A percentile compares a stretch with the other conserved stretches of the same genome.
These are phyloP conservation scores for Chaetomium strumarium DNA, from an alignment of 2,329 filamentous ascomycete genomes.

Conservation along the genomic window DNA sequence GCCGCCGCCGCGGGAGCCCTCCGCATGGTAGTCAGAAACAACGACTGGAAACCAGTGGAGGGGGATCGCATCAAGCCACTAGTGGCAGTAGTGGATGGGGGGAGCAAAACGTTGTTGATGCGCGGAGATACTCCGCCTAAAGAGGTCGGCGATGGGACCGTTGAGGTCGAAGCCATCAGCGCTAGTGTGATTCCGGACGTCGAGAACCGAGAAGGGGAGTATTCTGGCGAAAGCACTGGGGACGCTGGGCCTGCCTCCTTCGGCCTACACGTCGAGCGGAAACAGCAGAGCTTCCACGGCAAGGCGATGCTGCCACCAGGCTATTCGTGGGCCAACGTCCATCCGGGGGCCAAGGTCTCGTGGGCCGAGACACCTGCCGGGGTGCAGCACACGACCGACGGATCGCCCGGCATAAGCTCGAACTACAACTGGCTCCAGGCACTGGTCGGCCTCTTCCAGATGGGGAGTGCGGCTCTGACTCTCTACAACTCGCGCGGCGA, in stretches of 20 bases:
- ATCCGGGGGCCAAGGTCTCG: neutral
- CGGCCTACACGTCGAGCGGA: neutral
- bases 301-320: neutral
- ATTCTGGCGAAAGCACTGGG: neutral
- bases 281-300: neutral
- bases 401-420: neutral
- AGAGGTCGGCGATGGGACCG: neutral
- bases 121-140: neutral
- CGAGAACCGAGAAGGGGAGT: neutral
- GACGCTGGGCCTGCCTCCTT: neutral
- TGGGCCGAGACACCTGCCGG: neutral
- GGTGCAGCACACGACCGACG: neutral
- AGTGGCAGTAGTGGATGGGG: no score
- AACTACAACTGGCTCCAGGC: neutral
- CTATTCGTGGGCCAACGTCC: neutral
- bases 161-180: neutral
- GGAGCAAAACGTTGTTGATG: neutral
- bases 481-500: neutral
- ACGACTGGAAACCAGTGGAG: neutral
- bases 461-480: neutral
- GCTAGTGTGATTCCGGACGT: neutral
- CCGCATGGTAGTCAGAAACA: neutral
- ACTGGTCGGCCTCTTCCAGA: neutral
- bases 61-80: neutral
- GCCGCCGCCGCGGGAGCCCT: neutral